phyloP scores from a whole-genome alignment of 2,329 filamentous ascomycete species.

The Diaporthe batatas region DNA sequence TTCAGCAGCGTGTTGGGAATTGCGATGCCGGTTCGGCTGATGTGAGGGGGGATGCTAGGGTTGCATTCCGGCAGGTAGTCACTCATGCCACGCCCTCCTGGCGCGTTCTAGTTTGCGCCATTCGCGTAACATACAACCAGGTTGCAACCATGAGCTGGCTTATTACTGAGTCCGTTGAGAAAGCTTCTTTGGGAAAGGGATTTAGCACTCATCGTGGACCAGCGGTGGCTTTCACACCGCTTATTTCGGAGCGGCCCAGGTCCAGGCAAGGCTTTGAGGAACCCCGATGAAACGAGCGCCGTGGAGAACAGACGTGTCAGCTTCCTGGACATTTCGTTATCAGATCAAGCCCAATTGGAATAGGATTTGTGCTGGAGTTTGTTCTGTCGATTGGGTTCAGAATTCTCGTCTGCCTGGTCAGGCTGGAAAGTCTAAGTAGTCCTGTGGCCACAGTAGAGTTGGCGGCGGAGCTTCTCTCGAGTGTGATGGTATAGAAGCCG shows the following conservation, averaged over 20 bases:
- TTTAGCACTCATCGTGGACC: background rate
- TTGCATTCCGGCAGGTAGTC: conserved; percentile 29
- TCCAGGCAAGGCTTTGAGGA: conserved; percentile 1
- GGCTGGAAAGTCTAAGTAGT: background rate
- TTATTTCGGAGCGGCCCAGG: conserved; percentile 7
- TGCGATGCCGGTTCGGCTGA: conserved; percentile 18
- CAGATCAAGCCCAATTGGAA: conserved; percentile 2
- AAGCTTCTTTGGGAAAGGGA: background rate
- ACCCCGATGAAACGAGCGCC: background rate
- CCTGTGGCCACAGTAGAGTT: background rate
- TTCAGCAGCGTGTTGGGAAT: background rate
- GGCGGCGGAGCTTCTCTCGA: background rate
- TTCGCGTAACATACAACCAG: conserved; percentile 1
- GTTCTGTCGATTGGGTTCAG: background rate
- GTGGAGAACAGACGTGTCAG: conserved; percentile 1
- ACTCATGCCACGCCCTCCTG: conserved; percentile 13
- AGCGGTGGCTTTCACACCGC: conserved; percentile 25
- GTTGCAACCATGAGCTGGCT: conserved; percentile 12
- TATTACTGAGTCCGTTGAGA: background rate
- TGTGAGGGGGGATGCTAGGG: conserved; percentile 14
- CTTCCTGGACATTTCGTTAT: background rate
- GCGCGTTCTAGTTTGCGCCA: background rate
- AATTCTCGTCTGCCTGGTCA: background rate
- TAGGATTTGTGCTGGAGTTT: background rate
- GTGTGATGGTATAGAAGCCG: background rate